A percentile compares a stretch with the other conserved stretches of the same genome.
These are phyloP conservation scores for Podila epicladia DNA, from an alignment of 192 early-diverging fungal genomes.

Conservation along the genomic window DNA sequence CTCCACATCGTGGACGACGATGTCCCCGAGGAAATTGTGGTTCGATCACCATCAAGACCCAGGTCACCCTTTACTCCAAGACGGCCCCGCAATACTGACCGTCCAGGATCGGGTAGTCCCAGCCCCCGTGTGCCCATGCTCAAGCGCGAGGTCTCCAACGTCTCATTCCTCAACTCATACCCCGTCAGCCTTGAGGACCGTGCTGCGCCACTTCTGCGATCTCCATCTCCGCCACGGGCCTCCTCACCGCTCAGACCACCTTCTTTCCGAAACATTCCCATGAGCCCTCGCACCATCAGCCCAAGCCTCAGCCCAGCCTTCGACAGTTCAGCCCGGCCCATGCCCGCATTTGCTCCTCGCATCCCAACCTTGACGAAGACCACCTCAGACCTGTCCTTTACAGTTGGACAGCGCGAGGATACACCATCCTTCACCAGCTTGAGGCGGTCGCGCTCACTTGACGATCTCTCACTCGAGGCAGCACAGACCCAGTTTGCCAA, in stretches of 20 bases:
- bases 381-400: neutral
- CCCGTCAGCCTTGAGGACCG: slow-evolving; percentile 18
- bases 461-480: neutral
- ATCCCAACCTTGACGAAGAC: neutral
- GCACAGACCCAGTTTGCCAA: neutral
- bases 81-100: slow-evolving; percentile 19
- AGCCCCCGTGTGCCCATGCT: slow-evolving; percentile 20
- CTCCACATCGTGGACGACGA: slow-evolving; percentile 15
- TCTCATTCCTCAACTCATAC: slow-evolving; percentile 31
- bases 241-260: slow-evolving; percentile 1
- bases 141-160: slow-evolving; percentile 34
- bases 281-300: too few relatives aligned
- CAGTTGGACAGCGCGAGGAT: too few relatives aligned
- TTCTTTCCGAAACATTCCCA: neutral
- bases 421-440: neutral
- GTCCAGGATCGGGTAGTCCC: neutral
- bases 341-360: neutral
- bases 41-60: neutral
- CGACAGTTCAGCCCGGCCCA: neutral
- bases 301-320: neutral
- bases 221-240: neutral
- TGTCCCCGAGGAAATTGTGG: neutral
- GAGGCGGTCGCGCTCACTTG: neutral
- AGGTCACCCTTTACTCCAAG: slow-evolving; percentile 10
- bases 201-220: neutral